Base-by-base conservation (phyloP, 495 filamentous ascomycete species). In the Penicillium waksmanii region DNA sequence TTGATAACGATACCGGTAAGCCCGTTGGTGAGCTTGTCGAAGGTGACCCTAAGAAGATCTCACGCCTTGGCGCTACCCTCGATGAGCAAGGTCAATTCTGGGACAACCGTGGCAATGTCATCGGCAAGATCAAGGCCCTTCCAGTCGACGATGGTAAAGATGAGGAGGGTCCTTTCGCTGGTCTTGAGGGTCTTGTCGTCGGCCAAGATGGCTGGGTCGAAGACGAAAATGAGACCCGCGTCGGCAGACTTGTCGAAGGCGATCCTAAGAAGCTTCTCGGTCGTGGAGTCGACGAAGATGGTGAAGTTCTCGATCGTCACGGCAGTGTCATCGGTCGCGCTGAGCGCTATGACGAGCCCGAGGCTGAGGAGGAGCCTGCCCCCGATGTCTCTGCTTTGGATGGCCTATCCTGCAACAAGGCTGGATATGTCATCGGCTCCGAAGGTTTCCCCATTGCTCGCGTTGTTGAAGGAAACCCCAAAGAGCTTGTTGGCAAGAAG, bases 381-480 rank as follows among this genome's bases (percentile, higher is more conserved):
- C 52, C 61, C 42, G 89, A 96, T 67, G 78, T 89, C 23, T 89
- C 88, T 0, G 72, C 81, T 25, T 75, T 95, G 31, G 83, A 86
- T 35, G 85, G 84, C 58, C 83, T 84, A 68, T 82, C 77, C 36
- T 84, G 92, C 68, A 94, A 93, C 83, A 96, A 95, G 77, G 74
- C 82, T 35, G 91, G 91, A 54, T 88, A 89, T 60, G 86, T 95
- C 54, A 85, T 93, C 36, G 85, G 87, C 21, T 76, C 83, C 3
- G 82, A 90, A n/a, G 88, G 88, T 9, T 82, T 89, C 27, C 78
- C 89, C 1, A 85, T 92, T 67, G 91, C 82, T 17, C 85, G 84
- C 42, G 79, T 96, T 3, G 76, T 86, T 13, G 81, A 89, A 62
- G 91, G 91, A 27, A 84, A 87, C 36, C 70, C 85, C 11, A 84